Evolutionary conservation across 148 eudicot genomes (phyloP).

Genomic region (Drosera capensis): DNA sequence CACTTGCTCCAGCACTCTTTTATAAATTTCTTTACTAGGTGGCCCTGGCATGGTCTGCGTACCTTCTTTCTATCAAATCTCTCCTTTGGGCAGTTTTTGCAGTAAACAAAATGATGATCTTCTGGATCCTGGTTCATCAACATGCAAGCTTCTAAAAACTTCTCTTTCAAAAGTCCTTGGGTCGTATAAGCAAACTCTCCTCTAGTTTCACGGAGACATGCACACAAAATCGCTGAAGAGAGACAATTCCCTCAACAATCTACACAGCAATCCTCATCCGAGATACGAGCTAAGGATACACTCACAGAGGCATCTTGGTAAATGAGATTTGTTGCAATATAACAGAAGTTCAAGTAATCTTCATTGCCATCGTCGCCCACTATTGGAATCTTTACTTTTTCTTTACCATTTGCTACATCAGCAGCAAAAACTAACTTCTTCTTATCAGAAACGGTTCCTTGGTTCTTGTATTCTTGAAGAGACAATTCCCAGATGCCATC

Average conservation of each 20-base stretch:
- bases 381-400: constrained; percentile 37
- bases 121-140: constrained; percentile 7
- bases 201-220: constrained; percentile 41
- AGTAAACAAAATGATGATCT: constrained; percentile 21
- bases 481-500: background rate
- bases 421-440: constrained; percentile 7
- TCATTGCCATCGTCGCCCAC: constrained; percentile 21
- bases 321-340: constrained; percentile 23
- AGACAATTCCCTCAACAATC: constrained; percentile 44
- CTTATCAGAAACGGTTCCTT: background rate
- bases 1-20: constrained; percentile 75
- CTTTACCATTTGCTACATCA: constrained; percentile 47
- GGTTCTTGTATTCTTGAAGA: background rate
- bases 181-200: constrained; percentile 55
- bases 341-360: constrained; percentile 26
- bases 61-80: constrained; percentile 25
- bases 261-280: constrained; percentile 49
- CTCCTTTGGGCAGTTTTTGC: constrained; percentile 50
- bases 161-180: constrained; percentile 36
- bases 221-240: constrained; percentile 36
- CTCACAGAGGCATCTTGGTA: constrained; percentile 40
- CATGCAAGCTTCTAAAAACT: constrained; percentile 21
- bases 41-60: constrained; percentile 46
- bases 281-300: constrained; percentile 40
- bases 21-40: constrained; percentile 37